Base-by-base conservation (phyloP, 2,329 filamentous ascomycete genomes). In the Colletotrichum graminicola region DNA sequence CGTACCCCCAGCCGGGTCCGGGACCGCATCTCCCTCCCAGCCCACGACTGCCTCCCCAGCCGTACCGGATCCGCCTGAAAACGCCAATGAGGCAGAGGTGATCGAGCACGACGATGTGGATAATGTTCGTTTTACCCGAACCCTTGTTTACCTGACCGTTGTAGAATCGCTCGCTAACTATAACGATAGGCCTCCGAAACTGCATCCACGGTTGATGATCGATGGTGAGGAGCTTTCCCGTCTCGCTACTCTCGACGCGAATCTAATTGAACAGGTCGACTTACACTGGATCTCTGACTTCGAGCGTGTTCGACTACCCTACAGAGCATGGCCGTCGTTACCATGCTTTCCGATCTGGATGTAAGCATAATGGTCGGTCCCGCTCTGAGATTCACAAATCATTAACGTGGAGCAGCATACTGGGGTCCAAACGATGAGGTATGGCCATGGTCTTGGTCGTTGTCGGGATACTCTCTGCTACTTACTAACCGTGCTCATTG, bases 341-440 rank as follows among this genome's bases (percentile, higher is more conserved):
- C 23, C 74, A 75, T 34, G 67, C 61, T 5, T 75, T 67, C 51
- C 64, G 67, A 23, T 52, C 64, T 3, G 72, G 74, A 55, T 45
- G 67, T 66, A 21, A 59, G 67, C 49, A 43, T 8, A 32, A 3
- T 6, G 7, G 12, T 21, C 14, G 7, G 26, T 32, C 4, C 23
- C 26, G 10, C 23, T 29, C 39, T 8, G 7, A 7, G 2, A 11
- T 29, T 14, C 14, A 2, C n/a, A 1, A 18, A 29, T 11, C 23
- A 5, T n/a, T 59, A 5, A 47, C n/a, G 32, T 8, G 16, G 26
- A 36, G 7, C 39, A 71, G 67, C 63, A 3, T 75, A 82, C 63
- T 78, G 75, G 23, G 80, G 80, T 21, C 81, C 81, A 29, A 82
- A 83, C 34, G 81, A 83, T 34, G 80, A 83, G 54, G 59, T 61